Evolutionary conservation across 352 stramenopile species (phyloP).

Genomic region (Pythium pyrilobum): DNA sequence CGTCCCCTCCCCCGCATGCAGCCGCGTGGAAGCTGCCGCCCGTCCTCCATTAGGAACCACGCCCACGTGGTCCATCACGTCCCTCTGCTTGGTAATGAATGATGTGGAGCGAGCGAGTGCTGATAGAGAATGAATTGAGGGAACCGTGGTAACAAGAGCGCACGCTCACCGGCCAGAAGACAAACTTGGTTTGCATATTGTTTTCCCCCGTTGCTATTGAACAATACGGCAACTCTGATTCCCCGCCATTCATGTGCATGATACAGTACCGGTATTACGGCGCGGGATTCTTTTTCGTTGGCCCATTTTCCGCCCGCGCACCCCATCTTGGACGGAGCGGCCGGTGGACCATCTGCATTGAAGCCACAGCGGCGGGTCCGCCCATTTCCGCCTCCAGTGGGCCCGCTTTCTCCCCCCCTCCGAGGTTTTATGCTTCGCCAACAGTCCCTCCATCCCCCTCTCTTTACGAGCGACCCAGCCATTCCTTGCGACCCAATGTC

Average conservation of each 20-base stretch:
- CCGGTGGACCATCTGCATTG: conserved; percentile 7
- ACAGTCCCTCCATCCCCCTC: conserved; percentile 3
- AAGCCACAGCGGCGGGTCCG: neutral
- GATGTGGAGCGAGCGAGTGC: too few relatives aligned
- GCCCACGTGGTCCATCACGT: too few relatives aligned
- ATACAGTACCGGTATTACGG: too few relatives aligned
- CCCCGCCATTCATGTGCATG: too few relatives aligned
- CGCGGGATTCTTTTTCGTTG: neutral
- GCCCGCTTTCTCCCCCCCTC: neutral
- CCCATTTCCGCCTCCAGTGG: neutral
- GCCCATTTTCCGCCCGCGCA: neutral
- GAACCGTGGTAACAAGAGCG: too few relatives aligned
- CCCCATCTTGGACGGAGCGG: neutral
- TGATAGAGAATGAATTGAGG: too few relatives aligned
- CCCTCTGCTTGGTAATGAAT: too few relatives aligned
- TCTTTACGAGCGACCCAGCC: neutral
- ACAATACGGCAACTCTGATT: too few relatives aligned
- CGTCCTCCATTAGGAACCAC: neutral
- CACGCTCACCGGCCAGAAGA: too few relatives aligned
- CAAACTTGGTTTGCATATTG: too few relatives aligned
- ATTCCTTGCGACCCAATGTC: neutral
- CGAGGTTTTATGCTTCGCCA: conserved; percentile 14
- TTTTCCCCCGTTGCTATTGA: too few relatives aligned
- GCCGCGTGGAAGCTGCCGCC: neutral
- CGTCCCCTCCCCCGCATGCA: neutral